Percentiles rank a stretch among this genome's conserved stretches.
Conservation (phyloP, 2,329 filamentous ascomycete genomes). For the Boeremia exigua region DNA sequence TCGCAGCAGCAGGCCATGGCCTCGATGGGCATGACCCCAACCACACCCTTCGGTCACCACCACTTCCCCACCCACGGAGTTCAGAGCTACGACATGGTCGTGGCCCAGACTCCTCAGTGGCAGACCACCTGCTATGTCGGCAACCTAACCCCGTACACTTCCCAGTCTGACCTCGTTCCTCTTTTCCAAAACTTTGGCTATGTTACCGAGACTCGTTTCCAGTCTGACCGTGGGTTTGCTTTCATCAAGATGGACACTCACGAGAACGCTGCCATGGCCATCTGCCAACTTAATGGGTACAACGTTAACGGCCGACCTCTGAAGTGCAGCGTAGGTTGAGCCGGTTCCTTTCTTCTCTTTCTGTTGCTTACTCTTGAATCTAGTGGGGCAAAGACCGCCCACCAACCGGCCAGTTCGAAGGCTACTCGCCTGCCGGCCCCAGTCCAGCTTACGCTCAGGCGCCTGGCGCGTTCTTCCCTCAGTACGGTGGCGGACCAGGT, state of each 20-base stretch:
- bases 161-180: constrained; percentile 94
- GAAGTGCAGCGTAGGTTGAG: constrained; percentile 91
- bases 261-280: constrained; percentile 97
- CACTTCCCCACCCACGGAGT: constrained; percentile 97
- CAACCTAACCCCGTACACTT: constrained; percentile 96
- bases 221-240: constrained; percentile 95
- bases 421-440: constrained; percentile 80
- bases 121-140: constrained; percentile 99
- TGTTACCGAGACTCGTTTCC: constrained; percentile 96
- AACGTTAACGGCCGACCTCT: constrained; percentile 95
- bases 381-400: constrained; percentile 99
- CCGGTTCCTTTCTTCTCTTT: constrained; percentile 24
- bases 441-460: constrained; percentile 78
- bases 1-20: constrained; percentile 97
- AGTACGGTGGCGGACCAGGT: constrained; percentile 76
- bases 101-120: constrained; percentile 93
- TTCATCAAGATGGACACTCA: constrained; percentile 99
- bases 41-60: constrained; percentile 94
- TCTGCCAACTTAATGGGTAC: constrained; percentile 97
- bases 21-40: constrained; percentile 97
- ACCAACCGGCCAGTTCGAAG: constrained; percentile 80
- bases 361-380: constrained; percentile 40
- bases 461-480: constrained; percentile 85
- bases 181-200: constrained; percentile 99
- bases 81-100: constrained; percentile 96